Evolutionary conservation across 2,329 filamentous ascomycete species (phyloP).

Genomic region (Nakataea oryzae): DNA sequence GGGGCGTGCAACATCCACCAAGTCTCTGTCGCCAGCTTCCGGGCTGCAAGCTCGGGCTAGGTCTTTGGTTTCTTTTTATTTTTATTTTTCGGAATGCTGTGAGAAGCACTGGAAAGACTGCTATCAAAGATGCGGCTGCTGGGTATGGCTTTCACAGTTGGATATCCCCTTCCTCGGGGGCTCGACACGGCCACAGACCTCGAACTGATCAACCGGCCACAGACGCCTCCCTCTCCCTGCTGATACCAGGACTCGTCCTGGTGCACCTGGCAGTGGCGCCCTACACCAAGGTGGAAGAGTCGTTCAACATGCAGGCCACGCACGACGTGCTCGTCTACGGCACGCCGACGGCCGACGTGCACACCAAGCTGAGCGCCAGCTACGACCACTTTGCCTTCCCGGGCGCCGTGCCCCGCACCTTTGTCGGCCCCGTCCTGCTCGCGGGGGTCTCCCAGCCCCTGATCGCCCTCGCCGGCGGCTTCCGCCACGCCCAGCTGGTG

Average conservation of each 20-base stretch:
- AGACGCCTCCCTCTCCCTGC: conserved; percentile 38
- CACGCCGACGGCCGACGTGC: conserved; percentile 48
- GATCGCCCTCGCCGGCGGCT: conserved; percentile 39
- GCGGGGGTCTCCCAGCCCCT: conserved; percentile 63
- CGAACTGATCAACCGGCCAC: conserved; percentile 2
- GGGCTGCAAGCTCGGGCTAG: not conserved
- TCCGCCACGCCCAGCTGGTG: conserved; percentile 45
- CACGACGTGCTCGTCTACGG: conserved; percentile 85
- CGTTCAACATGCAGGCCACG: conserved; percentile 89
- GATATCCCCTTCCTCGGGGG: not conserved
- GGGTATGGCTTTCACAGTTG: not conserved
- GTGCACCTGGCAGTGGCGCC: conserved; percentile 66
- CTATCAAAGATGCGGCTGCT: not conserved
- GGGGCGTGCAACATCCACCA: not conserved
- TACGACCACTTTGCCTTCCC: conserved; percentile 92
- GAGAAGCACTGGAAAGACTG: not conserved
- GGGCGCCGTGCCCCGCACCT: conserved; percentile 84
- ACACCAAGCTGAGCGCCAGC: conserved; percentile 41
- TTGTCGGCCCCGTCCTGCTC: conserved; percentile 70
- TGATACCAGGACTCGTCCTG: conserved; percentile 53
- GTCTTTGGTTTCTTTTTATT: too few relatives aligned
- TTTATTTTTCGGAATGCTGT: not conserved
- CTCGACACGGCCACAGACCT: too few relatives aligned
- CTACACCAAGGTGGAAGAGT: conserved; percentile 97
- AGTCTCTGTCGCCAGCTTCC: not conserved